phyloP scores from a whole-genome alignment of 2,329 filamentous ascomycete genomes.

The Diaporthe nobilis region DNA sequence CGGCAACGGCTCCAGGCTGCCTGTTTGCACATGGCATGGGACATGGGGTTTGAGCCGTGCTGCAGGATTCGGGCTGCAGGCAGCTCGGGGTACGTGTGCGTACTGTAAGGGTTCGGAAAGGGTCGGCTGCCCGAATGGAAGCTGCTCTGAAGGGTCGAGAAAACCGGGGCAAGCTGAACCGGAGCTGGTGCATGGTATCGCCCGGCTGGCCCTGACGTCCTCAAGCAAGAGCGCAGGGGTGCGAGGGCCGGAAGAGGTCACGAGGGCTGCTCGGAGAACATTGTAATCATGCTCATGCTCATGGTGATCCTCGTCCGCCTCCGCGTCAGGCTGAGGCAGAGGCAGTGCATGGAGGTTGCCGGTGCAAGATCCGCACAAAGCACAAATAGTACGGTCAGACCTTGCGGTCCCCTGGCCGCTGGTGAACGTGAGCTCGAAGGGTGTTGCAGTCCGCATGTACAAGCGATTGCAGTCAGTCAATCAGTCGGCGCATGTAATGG shows the following conservation, averaged over 20 bases:
- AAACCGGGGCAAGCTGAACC: neutral
- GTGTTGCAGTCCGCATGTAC: neutral
- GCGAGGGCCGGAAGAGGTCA: neutral
- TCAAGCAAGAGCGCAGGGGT: slow-evolving; percentile 1
- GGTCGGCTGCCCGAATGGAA: neutral
- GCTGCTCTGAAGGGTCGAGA: neutral
- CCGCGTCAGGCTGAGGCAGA: slow-evolving; percentile 7
- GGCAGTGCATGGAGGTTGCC: slow-evolving; percentile 1
- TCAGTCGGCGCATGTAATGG: neutral
- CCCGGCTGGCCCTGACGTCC: neutral
- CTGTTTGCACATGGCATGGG: slow-evolving; percentile 28
- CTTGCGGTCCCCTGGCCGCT: neutral
- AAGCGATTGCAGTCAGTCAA: neutral
- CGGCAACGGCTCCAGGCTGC: slow-evolving; percentile 21
- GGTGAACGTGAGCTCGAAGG: neutral
- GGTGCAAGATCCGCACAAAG: neutral
- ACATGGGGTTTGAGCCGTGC: slow-evolving; percentile 2
- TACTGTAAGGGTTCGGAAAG: neutral
- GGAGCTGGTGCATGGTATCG: neutral
- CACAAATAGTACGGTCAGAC: neutral
- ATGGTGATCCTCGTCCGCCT: neutral
- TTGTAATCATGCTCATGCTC: neutral
- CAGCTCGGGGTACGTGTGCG: neutral
- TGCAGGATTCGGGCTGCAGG: slow-evolving; percentile 21
- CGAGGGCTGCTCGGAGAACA: slow-evolving; percentile 9